These are phyloP conservation scores for Harringtonia aguacate DNA, from an alignment of 2,329 filamentous ascomycete species.

Conservation along the genomic window DNA sequence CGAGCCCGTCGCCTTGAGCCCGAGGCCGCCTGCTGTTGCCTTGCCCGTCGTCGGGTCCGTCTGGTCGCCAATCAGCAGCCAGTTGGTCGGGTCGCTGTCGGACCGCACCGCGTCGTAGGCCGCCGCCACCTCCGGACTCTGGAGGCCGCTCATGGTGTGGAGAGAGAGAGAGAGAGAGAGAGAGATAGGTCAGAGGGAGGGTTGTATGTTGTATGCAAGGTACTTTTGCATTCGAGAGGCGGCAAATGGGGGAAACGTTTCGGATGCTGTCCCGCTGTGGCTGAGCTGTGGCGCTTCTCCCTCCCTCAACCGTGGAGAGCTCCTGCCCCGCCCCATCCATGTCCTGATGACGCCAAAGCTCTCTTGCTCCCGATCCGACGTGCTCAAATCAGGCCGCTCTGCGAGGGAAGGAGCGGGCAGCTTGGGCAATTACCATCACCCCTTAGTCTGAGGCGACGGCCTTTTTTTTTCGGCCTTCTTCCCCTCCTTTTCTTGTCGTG, in stretches of 20 bases:
- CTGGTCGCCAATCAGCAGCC: conserved; percentile 55
- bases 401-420: no score
- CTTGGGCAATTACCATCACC: no score
- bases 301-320: no score
- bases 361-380: no score
- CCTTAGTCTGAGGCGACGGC: no score
- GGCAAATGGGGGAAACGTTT: background rate
- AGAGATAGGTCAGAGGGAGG: background rate
- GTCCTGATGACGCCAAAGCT: no score
- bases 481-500: background rate
- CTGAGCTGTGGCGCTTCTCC: no score
- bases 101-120: conserved; percentile 58
- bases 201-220: background rate
- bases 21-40: conserved; percentile 43
- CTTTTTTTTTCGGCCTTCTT: no score
- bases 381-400: no score
- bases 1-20: conserved; percentile 44
- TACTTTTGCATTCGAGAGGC: no score
- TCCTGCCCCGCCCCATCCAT: no score
- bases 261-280: no score
- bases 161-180: background rate
- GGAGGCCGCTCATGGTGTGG: conserved; percentile 40
- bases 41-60: conserved; percentile 41
- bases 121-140: conserved; percentile 47
- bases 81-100: conserved; percentile 56